Percentiles rank a stretch among this genome's conserved stretches.
These are phyloP conservation scores for Dalechampia spathulata DNA, from an alignment of 441 rosid species.

Conservation along the genomic window DNA sequence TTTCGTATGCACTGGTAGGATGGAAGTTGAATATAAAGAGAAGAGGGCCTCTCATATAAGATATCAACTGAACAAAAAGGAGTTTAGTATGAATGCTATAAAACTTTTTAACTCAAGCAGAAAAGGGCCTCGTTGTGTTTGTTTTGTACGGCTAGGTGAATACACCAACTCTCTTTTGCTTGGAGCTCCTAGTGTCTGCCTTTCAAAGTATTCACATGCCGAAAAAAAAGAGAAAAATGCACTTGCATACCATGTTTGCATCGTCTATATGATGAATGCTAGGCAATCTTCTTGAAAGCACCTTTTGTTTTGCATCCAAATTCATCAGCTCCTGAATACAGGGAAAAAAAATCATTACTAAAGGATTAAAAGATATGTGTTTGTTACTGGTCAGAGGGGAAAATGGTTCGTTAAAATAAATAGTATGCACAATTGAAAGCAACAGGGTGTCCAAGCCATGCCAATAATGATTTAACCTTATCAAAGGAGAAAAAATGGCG, in stretches of 20 bases:
- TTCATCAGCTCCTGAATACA: slow-evolving; percentile 71
- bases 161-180: too few relatives aligned
- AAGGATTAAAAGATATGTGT: neutral
- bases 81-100: too few relatives aligned
- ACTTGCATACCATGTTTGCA: slow-evolving; percentile 51
- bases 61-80: slow-evolving; percentile 57
- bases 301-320: slow-evolving; percentile 64
- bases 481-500: slow-evolving; percentile 64
- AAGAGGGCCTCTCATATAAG: slow-evolving; percentile 81
- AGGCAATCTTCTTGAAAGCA: slow-evolving; percentile 69
- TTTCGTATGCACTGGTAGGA: slow-evolving; percentile 58
- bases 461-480: too few relatives aligned
- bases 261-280: slow-evolving; percentile 77
- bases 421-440: neutral
- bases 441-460: neutral
- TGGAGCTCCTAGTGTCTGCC: neutral
- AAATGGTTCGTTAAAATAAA: slow-evolving; percentile 3
- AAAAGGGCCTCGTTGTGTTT: neutral
- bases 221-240: neutral
- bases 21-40: slow-evolving; percentile 88
- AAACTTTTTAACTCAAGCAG: too few relatives aligned
- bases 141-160: neutral
- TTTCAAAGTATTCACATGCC: neutral
- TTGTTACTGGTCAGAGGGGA: neutral
- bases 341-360: neutral